phyloP scores from a whole-genome alignment of 2,329 filamentous ascomycete species.

The Pseudogymnoascus sp. region DNA sequence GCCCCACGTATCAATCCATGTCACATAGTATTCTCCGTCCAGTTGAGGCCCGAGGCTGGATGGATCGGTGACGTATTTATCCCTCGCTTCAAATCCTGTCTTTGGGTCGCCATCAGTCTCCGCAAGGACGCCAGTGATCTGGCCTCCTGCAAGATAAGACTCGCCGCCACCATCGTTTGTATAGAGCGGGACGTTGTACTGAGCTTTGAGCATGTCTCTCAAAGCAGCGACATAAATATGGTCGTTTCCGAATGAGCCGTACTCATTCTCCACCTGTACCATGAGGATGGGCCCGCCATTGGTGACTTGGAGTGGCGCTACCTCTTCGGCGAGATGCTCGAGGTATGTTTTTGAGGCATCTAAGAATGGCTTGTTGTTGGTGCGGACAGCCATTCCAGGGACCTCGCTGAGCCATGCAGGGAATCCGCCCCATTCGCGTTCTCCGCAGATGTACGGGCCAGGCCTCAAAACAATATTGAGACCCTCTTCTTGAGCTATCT shows the following conservation, averaged over 20 bases:
- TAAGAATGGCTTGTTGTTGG: constrained; percentile 36
- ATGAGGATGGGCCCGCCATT: constrained; percentile 41
- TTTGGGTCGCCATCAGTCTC: constrained; percentile 40
- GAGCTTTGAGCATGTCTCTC: constrained; percentile 35
- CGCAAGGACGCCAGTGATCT: constrained; percentile 38
- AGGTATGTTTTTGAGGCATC: constrained; percentile 40
- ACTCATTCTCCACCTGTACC: constrained; percentile 46
- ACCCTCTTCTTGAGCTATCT: constrained; percentile 39
- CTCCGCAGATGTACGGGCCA: constrained; percentile 43
- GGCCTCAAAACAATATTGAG: constrained; percentile 41
- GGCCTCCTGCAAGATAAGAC: constrained; percentile 37
- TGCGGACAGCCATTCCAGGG: constrained; percentile 33
- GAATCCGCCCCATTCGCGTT: constrained; percentile 39
- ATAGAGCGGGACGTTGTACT: constrained; percentile 40
- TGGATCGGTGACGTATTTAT: constrained; percentile 37
- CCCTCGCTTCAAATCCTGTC: constrained; percentile 34
- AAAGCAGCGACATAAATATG: constrained; percentile 37
- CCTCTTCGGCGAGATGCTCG: constrained; percentile 35
- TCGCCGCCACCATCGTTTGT: constrained; percentile 43
- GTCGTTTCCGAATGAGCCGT: constrained; percentile 41
- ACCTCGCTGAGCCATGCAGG: constrained; percentile 37
- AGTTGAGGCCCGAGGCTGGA: constrained; percentile 38
- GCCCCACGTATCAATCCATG: constrained; percentile 39
- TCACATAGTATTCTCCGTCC: constrained; percentile 44
- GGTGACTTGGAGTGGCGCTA: constrained; percentile 39